phyloP scores from a whole-genome alignment of 2,329 filamentous ascomycete species.

The Talaromyces sp. region DNA sequence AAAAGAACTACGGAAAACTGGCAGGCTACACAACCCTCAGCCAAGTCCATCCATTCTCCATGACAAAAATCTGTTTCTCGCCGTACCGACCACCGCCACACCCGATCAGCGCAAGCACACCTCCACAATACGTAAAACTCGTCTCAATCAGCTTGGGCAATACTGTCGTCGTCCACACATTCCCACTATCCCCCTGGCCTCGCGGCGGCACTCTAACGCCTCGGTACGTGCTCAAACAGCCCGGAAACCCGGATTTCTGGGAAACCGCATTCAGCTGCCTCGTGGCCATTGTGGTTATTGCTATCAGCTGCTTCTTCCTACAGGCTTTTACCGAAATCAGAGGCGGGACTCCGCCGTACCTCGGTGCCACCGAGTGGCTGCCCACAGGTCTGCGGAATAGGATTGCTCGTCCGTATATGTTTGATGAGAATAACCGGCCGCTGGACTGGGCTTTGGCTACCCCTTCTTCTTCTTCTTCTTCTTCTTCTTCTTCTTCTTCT shows the following conservation, averaged over 20 bases:
- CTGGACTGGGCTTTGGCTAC: neutral
- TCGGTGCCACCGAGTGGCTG: constrained; percentile 53
- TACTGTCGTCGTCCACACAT: constrained; percentile 70
- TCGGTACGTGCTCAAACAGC: constrained; percentile 65
- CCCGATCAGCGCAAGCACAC: constrained; percentile 42
- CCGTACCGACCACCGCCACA: constrained; percentile 46
- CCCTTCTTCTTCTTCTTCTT: neutral
- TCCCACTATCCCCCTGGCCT: constrained; percentile 53
- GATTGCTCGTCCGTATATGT: constrained; percentile 35
- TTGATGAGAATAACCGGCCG: constrained; percentile 14
- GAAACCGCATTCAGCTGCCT: constrained; percentile 51
- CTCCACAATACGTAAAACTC: constrained; percentile 62
- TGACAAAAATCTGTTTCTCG: constrained; percentile 51
- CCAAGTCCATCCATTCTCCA: constrained; percentile 52
- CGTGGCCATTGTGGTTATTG: constrained; percentile 55
- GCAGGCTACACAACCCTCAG: constrained; percentile 46
- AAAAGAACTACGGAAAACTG: constrained; percentile 39
- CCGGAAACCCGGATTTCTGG: constrained; percentile 47
- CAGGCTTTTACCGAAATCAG: constrained; percentile 57
- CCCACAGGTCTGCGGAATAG: constrained; percentile 44
- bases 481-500: neutral
- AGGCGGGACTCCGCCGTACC: constrained; percentile 50
- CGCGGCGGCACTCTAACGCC: constrained; percentile 39
- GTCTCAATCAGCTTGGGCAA: constrained; percentile 78
- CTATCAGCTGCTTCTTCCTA: constrained; percentile 58